phyloP scores from a whole-genome alignment of 768 basidiomycete genomes.

The Leccinellum luteum region DNA sequence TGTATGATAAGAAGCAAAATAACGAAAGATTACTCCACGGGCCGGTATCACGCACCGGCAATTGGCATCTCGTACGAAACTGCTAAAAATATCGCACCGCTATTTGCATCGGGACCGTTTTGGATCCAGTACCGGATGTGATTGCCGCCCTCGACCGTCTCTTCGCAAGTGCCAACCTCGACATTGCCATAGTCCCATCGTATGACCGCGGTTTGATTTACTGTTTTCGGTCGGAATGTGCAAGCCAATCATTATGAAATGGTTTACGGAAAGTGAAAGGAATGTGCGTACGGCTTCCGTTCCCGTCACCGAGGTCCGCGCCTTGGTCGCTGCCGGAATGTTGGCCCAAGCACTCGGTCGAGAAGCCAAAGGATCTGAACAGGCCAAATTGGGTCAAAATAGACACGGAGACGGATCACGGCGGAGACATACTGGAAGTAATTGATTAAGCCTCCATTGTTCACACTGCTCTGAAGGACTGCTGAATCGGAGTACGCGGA shows the following conservation, averaged over 20 bases:
- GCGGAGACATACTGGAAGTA: conserved; percentile 58
- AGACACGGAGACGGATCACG: not conserved
- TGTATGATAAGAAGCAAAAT: not conserved
- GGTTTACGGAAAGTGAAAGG: conserved; percentile 17
- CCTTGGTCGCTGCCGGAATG: conserved; percentile 64
- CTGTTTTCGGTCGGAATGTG: conserved; percentile 35
- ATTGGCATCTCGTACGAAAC: conserved; percentile 71
- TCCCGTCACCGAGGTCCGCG: conserved; percentile 82
- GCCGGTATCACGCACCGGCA: conserved; percentile 39
- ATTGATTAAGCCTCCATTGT: conserved; percentile 74
- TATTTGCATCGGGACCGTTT: conserved; percentile 60
- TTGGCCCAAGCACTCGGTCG: conserved; percentile 82
- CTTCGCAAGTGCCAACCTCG: conserved; percentile 78
- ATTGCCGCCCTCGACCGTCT: conserved; percentile 82
- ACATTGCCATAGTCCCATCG: conserved; percentile 83
- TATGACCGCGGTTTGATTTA: conserved; percentile 80
- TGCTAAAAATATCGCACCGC: conserved; percentile 75
- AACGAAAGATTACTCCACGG: conserved; percentile 4
- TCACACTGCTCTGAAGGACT: conserved; percentile 59
- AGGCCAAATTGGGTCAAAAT: not conserved
- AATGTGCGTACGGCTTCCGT: conserved; percentile 56
- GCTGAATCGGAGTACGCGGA: conserved; percentile 69
- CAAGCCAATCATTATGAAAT: not conserved
- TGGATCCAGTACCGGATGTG: conserved; percentile 91
- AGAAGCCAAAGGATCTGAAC: conserved; percentile 63